Conservation (phyloP, 768 basidiomycete species). For the Psilocybe cyanescens region DNA sequence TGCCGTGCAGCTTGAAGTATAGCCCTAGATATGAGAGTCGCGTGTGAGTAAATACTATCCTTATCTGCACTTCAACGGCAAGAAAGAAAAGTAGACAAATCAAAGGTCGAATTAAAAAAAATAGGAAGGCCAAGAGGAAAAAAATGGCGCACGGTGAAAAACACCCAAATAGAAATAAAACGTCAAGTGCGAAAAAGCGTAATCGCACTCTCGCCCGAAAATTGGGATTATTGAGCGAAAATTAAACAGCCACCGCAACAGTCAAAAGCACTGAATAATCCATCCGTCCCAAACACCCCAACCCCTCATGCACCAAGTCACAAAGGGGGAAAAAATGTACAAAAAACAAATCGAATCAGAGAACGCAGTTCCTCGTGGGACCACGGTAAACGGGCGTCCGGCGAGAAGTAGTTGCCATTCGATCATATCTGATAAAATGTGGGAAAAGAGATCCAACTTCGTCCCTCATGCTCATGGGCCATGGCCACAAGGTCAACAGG, state of each 20-base stretch:
- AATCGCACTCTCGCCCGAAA: neutral
- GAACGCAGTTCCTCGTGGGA: neutral
- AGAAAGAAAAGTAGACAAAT: neutral
- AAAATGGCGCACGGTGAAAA: neutral
- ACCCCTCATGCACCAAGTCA: too few relatives aligned
- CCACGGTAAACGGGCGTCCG: neutral
- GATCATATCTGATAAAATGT: conserved; percentile 43
- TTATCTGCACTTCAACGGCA: neutral
- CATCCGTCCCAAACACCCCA: too few relatives aligned
- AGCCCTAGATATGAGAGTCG: conserved; percentile 63
- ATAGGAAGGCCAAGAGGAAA: neutral
- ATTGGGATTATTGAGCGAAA: neutral
- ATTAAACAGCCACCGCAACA: too few relatives aligned
- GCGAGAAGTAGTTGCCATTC: neutral
- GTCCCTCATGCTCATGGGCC: too few relatives aligned
- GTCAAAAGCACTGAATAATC: too few relatives aligned
- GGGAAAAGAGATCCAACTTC: conserved; percentile 11
- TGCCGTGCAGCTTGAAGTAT: conserved; percentile 98
- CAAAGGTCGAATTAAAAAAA: neutral
- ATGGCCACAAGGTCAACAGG: too few relatives aligned
- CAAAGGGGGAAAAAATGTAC: neutral
- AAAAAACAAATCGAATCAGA: neutral
- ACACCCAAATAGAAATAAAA: neutral
- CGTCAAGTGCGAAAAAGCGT: neutral
- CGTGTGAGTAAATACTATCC: neutral